Conservation (phyloP, 2,329 filamentous ascomycete species). For the Botrytis porri region DNA sequence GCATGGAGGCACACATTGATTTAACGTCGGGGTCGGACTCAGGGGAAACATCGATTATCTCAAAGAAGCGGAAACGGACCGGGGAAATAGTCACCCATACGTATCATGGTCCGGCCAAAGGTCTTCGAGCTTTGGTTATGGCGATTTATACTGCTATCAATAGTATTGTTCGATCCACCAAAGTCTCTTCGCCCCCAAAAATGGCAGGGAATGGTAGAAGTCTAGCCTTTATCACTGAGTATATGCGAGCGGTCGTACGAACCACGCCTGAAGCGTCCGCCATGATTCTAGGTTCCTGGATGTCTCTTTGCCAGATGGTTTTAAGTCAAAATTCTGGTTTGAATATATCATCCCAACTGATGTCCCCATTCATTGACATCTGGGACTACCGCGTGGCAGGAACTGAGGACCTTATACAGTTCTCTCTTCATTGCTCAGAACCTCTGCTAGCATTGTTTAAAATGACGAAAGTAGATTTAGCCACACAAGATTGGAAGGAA, state of each 20-base stretch:
- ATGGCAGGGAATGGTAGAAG: slow-evolving; percentile 20
- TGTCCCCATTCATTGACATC: slow-evolving; percentile 35
- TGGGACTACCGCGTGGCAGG: slow-evolving; percentile 32
- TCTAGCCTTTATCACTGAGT: slow-evolving; percentile 33
- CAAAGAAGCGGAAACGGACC: slow-evolving; percentile 37
- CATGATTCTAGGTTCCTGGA: slow-evolving; percentile 35
- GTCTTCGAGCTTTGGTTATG: slow-evolving; percentile 23
- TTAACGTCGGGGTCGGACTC: slow-evolving; percentile 26
- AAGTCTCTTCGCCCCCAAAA: neutral
- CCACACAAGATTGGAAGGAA: slow-evolving; percentile 24
- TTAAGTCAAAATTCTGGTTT: slow-evolving; percentile 13
- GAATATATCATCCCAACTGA: slow-evolving; percentile 23
- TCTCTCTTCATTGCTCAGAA: slow-evolving; percentile 38
- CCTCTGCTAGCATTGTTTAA: slow-evolving; percentile 34
- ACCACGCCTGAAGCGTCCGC: slow-evolving; percentile 35
- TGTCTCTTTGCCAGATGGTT: slow-evolving; percentile 30
- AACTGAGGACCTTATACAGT: slow-evolving; percentile 30
- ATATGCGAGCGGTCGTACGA: slow-evolving; percentile 36
- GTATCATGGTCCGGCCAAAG: neutral
- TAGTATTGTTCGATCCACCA: slow-evolving; percentile 28
- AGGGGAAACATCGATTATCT: slow-evolving; percentile 36
- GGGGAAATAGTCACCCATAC: slow-evolving; percentile 29
- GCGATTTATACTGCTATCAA: slow-evolving; percentile 30
- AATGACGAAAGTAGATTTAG: slow-evolving; percentile 16
- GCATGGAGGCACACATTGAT: neutral